Base-by-base conservation (phyloP, 768 basidiomycete genomes). In the Suillus spraguei region DNA sequence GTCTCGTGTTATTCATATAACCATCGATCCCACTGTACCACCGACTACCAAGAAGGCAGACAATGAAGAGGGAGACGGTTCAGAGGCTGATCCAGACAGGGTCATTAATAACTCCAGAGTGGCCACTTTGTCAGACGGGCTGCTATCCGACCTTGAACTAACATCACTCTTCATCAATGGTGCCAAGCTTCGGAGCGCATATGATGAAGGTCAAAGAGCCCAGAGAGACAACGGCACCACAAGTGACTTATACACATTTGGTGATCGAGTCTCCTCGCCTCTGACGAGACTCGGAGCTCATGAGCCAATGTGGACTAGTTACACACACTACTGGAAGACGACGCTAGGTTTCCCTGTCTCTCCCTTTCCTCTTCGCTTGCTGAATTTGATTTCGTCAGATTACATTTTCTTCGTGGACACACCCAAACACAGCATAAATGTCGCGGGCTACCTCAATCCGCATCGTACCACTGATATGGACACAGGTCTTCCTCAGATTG, bases 241-340 rank as follows among this genome's bases (percentile, higher is more conserved):
- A 22, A 60, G 49, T 28, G 59, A 62, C 61, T 65, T 73, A 24
- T 62, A 76, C 47, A 86, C 82, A 3, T 93, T 85, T 69, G 88
- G 87, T 2, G 72, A 76, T 53, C 78, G 90, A 67, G 73, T 80
- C 1, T 67, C 70, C 4, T 63, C 85, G 5, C 68, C 76, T n/a
- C 38, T 71, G 16, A 76, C 70, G 11, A 78, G 82, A 62, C 77
- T 76, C 22, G 94, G 94, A 4, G 79, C 75, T 13, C 75, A 83
- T 71, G 94, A 96, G 71, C 94, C 95, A 4, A 83, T 86, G 73
- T 98, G 88, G 80, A 96, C 95, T 42, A 92, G 90, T 71, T 97
- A 90, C 70, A 94, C 96, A 0, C 86, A 92, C 74, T 89, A 88
- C 70, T 96, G 94, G 93, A 85, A 91, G 69, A 77, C 89, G 10